Evolutionary conservation across 768 basidiomycete species (phyloP), one percentile per base, ranked within the genome.

Genomic region (Hortiboletus flavorubellus): DNA sequence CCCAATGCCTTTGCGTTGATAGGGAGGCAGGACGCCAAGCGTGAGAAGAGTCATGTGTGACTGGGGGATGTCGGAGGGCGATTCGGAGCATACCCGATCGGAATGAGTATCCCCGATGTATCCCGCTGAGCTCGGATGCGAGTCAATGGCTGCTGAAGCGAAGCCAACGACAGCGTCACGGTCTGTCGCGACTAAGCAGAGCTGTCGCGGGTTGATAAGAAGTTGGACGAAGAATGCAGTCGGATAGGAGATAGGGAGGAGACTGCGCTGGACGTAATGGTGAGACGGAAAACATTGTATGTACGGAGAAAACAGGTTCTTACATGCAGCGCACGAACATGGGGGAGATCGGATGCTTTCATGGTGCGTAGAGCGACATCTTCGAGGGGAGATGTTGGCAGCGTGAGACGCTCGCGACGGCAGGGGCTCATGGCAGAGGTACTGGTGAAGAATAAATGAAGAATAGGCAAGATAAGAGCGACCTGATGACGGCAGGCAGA

Each of bases 171-270:
- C 47, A 3, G 51, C 31, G 2, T 42, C 55, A 34, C 41, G 43
- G n/a, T 65, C 65, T n/a, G 42, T 55, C 4, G 71, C 71, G 7
- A 70, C 54, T 1, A 72, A 23, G 52, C 69, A 72, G 26, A 72
- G 67, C 15, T 60, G 71, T 40, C 55, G 55, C 1, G 69, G 57
- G 10, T 71, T 64, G 8, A 72, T 49, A 9, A 72, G 61, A 18
- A 70, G 67, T 35, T 70, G 69, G 23, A 72, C 39, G 45, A 72
- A 70, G 50, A 70, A 70, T n/a, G 71, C 51, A 2, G 53, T 16
- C 10, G 69, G 69, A 49, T 70, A 70, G 46, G 64, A 54, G 46
- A 62, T 52, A 11, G 69, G 65, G 9, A 70, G 57, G 35, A 70
- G 63, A 33, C 43, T 58, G 31, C 54, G 61, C 69, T 70, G 41